Evolutionary conservation across 768 basidiomycete genomes (phyloP).

Genomic region (Collybiopsis luxurians): DNA sequence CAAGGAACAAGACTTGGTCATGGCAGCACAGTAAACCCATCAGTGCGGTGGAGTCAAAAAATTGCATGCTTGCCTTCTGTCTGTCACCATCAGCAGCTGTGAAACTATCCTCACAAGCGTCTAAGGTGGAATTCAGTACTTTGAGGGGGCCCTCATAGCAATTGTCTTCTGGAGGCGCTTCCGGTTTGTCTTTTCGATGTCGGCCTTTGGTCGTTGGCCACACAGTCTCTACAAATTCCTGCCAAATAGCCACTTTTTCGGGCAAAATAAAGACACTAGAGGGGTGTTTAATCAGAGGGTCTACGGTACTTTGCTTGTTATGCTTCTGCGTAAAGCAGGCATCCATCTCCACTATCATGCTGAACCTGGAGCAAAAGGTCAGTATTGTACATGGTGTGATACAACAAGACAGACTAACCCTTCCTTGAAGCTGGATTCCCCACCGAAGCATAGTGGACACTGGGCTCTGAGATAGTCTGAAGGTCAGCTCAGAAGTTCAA

Average conservation of each 20-base stretch:
- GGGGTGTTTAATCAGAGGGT: too few species aligned
- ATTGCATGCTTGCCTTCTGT: slow-evolving; percentile 27
- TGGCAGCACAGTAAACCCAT: slow-evolving; percentile 37
- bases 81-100: slow-evolving; percentile 23
- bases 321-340: too few species aligned
- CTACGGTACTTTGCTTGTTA: slow-evolving; percentile 10
- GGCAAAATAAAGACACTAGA: too few species aligned
- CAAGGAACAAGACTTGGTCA: slow-evolving; percentile 30
- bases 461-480: slow-evolving; percentile 18
- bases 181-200: too few species aligned
- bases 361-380: too few species aligned
- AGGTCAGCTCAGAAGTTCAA: slow-evolving; percentile 9
- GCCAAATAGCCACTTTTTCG: too few species aligned
- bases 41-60: too few species aligned
- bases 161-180: too few species aligned
- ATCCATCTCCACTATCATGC: slow-evolving; percentile 29
- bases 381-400: too few species aligned
- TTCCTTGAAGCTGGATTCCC: background rate
- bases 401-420: background rate
- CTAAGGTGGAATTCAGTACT: too few species aligned
- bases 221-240: too few species aligned
- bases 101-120: slow-evolving; percentile 31
- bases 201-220: too few species aligned
- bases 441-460: slow-evolving; percentile 28
- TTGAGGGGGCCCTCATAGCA: slow-evolving; percentile 18